Evolutionary conservation across 495 filamentous ascomycete genomes (phyloP), one percentile per base, ranked within the genome.

Genomic region (Aspergillus bridgeri): DNA sequence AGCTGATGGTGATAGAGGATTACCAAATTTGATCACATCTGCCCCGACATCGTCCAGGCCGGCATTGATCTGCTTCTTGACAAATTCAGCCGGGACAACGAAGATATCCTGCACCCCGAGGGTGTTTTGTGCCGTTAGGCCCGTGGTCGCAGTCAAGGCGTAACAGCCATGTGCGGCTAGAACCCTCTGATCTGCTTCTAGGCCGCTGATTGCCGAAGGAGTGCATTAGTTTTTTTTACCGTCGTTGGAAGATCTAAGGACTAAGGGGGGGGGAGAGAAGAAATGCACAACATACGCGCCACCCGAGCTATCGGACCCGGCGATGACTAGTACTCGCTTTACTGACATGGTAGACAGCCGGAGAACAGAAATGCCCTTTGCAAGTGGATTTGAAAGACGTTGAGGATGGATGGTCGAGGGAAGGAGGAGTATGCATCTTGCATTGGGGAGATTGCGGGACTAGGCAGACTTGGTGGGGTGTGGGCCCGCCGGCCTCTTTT

Each of bases 121-220:
- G 3, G 94, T 98, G 73, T 96, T 96, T 69, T 98, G 94, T 20
- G 91, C 92, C 17, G 94, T 98, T 62, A 98, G 74, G 19, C 92
- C 93, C 3, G 94, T 96, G 33, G 92, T 96, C n/a, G 91, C 89
- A 44, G 93, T 96, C 83, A 96, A 94, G 56, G 91, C 92, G 77
- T 97, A 97, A 75, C 88, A 91, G 47, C 86, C 86, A 82, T 97
- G 90, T 18, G 89, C 89, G 23, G 92, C 89, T 38, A 97, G 87
- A 51, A 96, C 92, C 67, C 94, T 93, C 71, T 97, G 92, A 73
- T 98, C 94, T 27, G 94, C 94, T 69, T 98, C 94, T 43, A 98
- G 84, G n/a, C 94, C 94, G 43, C 91, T 96, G 60, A 46, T 53
- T 38, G 24, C 54, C 18, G 44, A 49, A 22, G 33, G 42, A 45